phyloP scores from a whole-genome alignment of 2,329 filamentous ascomycete species.

The Paecilomyces niveus region DNA sequence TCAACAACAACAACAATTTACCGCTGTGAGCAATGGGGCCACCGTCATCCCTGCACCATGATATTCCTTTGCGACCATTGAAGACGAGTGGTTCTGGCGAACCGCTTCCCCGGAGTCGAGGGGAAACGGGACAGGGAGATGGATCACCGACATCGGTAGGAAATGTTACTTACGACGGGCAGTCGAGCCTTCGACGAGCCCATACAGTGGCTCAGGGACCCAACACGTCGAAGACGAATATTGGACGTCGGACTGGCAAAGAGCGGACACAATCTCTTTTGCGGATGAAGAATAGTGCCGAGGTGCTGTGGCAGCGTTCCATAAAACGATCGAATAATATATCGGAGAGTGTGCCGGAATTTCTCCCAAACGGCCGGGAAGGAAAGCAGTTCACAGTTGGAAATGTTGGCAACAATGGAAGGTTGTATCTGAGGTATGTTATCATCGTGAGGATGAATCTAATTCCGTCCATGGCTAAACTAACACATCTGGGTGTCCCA shows the following conservation, averaged over 20 bases:
- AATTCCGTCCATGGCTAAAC: neutral
- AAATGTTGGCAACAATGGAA: conserved; percentile 76
- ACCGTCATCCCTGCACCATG: neutral
- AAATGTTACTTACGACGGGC: conserved; percentile 12
- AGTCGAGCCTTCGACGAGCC: conserved; percentile 26
- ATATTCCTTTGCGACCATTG: neutral
- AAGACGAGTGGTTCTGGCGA: neutral
- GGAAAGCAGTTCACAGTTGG: conserved; percentile 70
- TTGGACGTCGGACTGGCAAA: conserved; percentile 24
- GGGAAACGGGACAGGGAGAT: conserved; percentile 6
- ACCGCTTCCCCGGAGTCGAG: neutral
- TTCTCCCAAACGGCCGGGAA: conserved; percentile 54
- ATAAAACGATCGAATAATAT: conserved; percentile 42
- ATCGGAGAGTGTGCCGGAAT: conserved; percentile 52
- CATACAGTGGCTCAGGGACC: conserved; percentile 32
- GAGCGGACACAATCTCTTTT: conserved; percentile 28
- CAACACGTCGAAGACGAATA: conserved; percentile 18
- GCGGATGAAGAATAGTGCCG: conserved; percentile 46
- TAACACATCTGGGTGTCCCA: neutral
- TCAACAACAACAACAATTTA: neutral
- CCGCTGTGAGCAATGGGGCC: conserved; percentile 7
- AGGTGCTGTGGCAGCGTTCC: conserved; percentile 37
- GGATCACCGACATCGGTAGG: conserved; percentile 2
- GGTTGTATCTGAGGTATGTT: conserved; percentile 71
- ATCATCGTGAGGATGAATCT: conserved; percentile 10